A percentile compares a stretch with the other conserved stretches of the same genome.
Evolutionary conservation across 2,329 filamentous ascomycete genomes (phyloP).

Genomic region (Sclerotiophoma versabilis): DNA sequence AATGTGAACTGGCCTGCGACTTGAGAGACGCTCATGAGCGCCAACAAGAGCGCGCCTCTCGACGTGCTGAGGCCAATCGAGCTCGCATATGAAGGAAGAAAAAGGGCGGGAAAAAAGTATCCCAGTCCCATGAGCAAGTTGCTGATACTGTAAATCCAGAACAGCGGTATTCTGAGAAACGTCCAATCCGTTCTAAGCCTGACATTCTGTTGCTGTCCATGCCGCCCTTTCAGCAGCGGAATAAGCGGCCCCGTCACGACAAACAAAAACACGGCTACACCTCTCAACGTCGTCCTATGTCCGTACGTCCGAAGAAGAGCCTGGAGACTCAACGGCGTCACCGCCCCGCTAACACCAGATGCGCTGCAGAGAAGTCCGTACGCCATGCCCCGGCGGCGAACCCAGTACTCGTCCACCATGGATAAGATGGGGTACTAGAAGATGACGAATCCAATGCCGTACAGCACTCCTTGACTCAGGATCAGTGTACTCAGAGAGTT

Average conservation of each 20-base stretch:
- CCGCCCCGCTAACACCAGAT: conserved; percentile 52
- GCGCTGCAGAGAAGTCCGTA: conserved; percentile 56
- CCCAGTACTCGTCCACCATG: conserved; percentile 60
- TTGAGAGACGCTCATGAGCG: conserved; percentile 44
- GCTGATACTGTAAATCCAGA: conserved; percentile 45
- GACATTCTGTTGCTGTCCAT: conserved; percentile 37
- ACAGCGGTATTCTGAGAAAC: conserved; percentile 30
- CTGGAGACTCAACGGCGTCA: conserved; percentile 52
- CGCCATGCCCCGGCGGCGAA: conserved; percentile 58
- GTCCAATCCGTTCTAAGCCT: conserved; percentile 42
- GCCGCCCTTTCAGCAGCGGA: conserved; percentile 48
- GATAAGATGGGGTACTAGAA: conserved; percentile 56
- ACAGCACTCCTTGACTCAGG: conserved; percentile 48
- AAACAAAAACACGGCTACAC: conserved; percentile 46
- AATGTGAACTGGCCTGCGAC: conserved; percentile 44
- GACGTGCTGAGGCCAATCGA: conserved; percentile 23
- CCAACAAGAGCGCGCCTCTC: conserved; percentile 41
- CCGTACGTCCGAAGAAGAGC: conserved; percentile 48
- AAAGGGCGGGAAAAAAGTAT: conserved; percentile 50
- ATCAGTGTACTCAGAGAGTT: conserved; percentile 39
- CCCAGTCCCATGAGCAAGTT: conserved; percentile 48
- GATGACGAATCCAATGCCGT: conserved; percentile 54
- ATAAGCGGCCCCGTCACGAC: conserved; percentile 41
- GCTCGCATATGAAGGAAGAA: conserved; percentile 46
- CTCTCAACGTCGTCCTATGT: conserved; percentile 50